Evolutionary conservation across 1,284 basidiomycete genomes (phyloP), one percentile per base, ranked within the genome.

Genomic region (Leccinum subfulvum): DNA sequence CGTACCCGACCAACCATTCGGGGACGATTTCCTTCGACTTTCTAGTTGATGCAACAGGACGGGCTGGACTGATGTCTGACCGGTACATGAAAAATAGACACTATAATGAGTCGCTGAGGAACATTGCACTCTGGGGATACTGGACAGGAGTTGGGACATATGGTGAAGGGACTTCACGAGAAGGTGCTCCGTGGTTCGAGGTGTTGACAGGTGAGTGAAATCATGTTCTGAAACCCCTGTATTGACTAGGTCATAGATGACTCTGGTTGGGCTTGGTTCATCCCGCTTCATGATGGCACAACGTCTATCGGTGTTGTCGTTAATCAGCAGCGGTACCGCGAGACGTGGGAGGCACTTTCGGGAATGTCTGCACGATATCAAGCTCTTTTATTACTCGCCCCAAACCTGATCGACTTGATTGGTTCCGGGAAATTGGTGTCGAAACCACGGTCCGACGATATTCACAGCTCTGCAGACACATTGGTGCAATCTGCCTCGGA

Each of bases 251-350:
- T 13, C 28, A 44, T 65, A 91, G 90, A 91, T 65, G 86, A 90
- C 73, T 84, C 87, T 7, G 90, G 90, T 6, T 92, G 89, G 86
- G 82, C 80, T 8, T 92, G 90, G 90, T 89, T 88, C 62, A 92
- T 92, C 60, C 90, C 90, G 28, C 79, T 92, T 33, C 84, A 88
- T 69, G 81, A 86, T 61, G 87, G 85, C 9, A 81, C 84, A 9
- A 86, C 85, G 0, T 91, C 89, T 3, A 78, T 91, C 7, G 90
- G 90, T 16, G 73, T 92, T 41, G 89, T 91, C 28, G 85, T 89
- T 79, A 83, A 89, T 66, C 83, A 91, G 68, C 81, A 82, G 55
- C 62, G 70, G 11, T 81, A 81, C 67, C 78, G 80, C 53, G 74
- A 77, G 67, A 81, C 76, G 61, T 72, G 74, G 56, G 77, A 75